Conservation (phyloP, 192 early-diverging fungal species). For the Jimgerdemannia lactiflua region DNA sequence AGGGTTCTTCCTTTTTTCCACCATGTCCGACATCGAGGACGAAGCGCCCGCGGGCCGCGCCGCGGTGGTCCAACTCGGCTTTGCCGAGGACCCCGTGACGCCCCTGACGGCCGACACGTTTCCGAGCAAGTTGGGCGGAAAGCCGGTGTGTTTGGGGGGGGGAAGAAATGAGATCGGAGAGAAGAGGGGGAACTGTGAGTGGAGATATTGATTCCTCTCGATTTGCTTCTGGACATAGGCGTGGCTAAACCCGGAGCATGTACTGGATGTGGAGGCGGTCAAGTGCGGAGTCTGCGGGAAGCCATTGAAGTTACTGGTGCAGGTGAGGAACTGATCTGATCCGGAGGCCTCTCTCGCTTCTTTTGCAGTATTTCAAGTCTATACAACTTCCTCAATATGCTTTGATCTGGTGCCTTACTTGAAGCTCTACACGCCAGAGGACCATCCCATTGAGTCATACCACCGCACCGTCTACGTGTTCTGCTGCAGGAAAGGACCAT, state of each 20-base stretch:
- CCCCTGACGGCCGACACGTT: constrained; percentile 61
- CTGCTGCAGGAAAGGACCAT: constrained; percentile 84
- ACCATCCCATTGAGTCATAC: constrained; percentile 80
- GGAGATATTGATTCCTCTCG: neutral
- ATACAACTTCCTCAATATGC: neutral
- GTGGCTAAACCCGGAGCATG: constrained; percentile 79
- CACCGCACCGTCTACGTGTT: constrained; percentile 93
- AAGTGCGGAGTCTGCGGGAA: constrained; percentile 70
- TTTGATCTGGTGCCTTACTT: neutral
- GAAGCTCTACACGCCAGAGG: constrained; percentile 91
- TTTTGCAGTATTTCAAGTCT: too few species aligned
- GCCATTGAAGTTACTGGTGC: constrained; percentile 76
- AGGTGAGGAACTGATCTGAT: constrained; percentile 49
- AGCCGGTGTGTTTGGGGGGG: constrained; percentile 58
- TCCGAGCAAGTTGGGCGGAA: constrained; percentile 87
- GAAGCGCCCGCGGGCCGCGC: neutral
- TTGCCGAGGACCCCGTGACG: constrained; percentile 63
- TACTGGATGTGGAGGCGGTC: constrained; percentile 56
- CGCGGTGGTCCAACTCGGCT: constrained; percentile 57
- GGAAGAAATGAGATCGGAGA: neutral
- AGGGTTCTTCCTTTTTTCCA: neutral
- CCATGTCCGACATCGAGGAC: neutral
- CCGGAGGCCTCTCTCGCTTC: neutral
- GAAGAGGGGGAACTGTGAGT: too few species aligned
- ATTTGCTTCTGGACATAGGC: constrained; percentile 28